Evolutionary conservation across 169 alveolate species (phyloP), one percentile per base, ranked within the genome.

Genomic region (Plasmodium relictum): DNA sequence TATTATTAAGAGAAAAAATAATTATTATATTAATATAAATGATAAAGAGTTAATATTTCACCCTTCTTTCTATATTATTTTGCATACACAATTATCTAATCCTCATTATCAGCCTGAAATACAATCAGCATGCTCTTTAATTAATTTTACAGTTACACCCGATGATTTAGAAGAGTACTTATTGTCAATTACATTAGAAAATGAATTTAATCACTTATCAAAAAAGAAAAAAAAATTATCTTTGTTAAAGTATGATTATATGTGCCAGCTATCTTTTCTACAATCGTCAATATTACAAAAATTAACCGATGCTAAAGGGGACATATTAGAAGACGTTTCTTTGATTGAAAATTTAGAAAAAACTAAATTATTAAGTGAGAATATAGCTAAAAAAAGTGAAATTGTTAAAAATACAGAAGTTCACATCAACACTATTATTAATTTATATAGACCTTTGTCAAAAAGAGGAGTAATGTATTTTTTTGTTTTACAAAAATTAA

Each of bases 101-200:
- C 99, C 99, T 9, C 99, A 98, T 89, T 98, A 97, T 91, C 99
- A 98, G 37, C 99, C 99, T 26, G 99, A 98, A 96, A 96, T 98
- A 59, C 97, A 97, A 90, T 98, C 99, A 14, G 98, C 97, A 71
- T 96, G 98, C 54, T 96, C 98, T 62, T 88, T 98, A 37, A 98
- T 98, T 50, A 98, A 98, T 96, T 98, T 97, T 93, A 97, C 98
- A 41, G 99, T 98, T 61, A 98, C 99, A 10, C 92, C 89, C 42
- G 88, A 88, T 91, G 99, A 99, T 92, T 94, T 97, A 88, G 98
- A 97, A 83, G 99, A 98, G 90, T 97, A 98, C 95, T 95, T 98
- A 45, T 93, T 98, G 18, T 96, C 98, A 48, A 92, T 97, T 74
- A 98, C 98, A 65, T 98, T 98, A 72, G 96, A 96, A 89, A 97